Conservation (phyloP, 2,329 filamentous ascomycete genomes). For the Teratosphaeria destructans region DNA sequence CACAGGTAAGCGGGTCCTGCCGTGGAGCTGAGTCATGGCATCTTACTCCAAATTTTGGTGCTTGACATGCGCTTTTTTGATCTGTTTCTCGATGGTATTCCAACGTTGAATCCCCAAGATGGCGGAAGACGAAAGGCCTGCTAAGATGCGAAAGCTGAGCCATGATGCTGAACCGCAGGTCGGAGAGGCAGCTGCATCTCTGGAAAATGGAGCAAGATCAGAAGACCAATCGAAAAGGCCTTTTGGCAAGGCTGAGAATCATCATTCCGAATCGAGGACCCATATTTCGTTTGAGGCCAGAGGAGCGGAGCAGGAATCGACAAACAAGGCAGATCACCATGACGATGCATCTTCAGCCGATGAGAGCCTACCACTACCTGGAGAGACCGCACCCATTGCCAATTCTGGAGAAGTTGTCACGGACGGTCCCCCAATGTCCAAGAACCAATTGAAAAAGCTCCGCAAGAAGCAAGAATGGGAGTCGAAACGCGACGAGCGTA, state of each 20-base stretch:
- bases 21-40: not conserved
- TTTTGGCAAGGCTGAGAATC: not conserved
- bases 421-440: conserved; percentile 51
- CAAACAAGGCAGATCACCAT: not conserved
- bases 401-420: not conserved
- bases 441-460: conserved; percentile 75
- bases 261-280: not conserved
- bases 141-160: conserved; percentile 45
- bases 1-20: not conserved
- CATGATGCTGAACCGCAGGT: conserved; percentile 6
- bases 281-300: not conserved
- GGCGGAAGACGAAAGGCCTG: conserved; percentile 46
- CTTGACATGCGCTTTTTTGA: not conserved
- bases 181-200: not conserved
- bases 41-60: not conserved
- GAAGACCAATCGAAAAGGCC: not conserved
- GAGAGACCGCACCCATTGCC: conserved; percentile 4
- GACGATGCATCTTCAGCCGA: not conserved
- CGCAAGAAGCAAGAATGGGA: conserved; percentile 67
- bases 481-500: conserved; percentile 50
- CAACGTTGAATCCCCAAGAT: conserved; percentile 26
- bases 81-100: not conserved
- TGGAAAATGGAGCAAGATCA: not conserved
- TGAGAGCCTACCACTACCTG: conserved; percentile 1
- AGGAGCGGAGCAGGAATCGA: not conserved